Percentiles rank a stretch among this genome's conserved stretches.
These are phyloP conservation scores for Spergularia bocconei DNA, from an alignment of 148 eudicot species.

Conservation along the genomic window DNA sequence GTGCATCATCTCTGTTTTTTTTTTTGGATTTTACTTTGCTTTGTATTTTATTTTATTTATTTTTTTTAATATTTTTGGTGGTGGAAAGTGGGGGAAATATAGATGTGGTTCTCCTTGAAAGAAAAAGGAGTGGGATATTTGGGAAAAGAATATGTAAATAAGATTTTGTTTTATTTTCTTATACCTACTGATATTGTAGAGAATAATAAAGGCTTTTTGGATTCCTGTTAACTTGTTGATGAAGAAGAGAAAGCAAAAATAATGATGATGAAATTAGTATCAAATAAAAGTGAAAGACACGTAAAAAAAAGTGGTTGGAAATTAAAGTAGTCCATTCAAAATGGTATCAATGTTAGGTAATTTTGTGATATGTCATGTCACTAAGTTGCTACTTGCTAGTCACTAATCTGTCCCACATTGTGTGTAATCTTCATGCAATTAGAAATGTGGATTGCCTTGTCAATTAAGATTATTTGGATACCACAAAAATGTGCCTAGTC, in stretches of 20 bases:
- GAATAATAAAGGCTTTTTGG: conserved; percentile 16
- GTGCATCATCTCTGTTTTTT: conserved; percentile 5
- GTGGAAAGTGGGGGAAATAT: not conserved
- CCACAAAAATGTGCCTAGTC: too few species aligned
- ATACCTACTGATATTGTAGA: too few species aligned
- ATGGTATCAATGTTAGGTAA: not conserved
- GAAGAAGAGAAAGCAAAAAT: not conserved
- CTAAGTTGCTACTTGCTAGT: not conserved
- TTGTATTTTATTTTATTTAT: not conserved
- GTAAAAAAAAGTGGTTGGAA: not conserved
- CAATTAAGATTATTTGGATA: too few species aligned
- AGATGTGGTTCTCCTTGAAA: too few species aligned
- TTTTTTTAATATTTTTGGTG: not conserved
- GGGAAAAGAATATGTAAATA: conserved; percentile 17
- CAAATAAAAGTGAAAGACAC: not conserved
- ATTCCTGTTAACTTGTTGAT: not conserved
- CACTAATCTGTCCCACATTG: conserved; percentile 8
- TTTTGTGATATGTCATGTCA: not conserved
- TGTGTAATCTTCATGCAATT: too few species aligned
- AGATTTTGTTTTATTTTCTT: conserved; percentile 15
- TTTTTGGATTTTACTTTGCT: not conserved
- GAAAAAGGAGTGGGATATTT: conserved; percentile 1
- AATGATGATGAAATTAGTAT: not conserved
- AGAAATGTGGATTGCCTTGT: too few species aligned
- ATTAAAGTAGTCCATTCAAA: conserved; percentile 14